Conservation (phyloP, 805 yeast genomes). For the Yarrowia alimentaria region DNA sequence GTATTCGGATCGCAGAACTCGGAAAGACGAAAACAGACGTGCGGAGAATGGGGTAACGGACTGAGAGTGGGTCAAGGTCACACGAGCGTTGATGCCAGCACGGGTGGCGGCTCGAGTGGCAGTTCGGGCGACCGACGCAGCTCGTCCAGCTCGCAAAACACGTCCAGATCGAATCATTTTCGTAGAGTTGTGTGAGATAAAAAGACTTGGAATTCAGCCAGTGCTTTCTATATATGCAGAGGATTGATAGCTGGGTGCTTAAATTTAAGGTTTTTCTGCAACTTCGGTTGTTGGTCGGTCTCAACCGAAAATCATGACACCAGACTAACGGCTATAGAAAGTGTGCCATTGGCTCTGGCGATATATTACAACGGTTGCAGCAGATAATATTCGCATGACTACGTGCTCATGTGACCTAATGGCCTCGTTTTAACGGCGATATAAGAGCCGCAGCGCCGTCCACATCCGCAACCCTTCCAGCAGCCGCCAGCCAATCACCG, state of each 20-base stretch:
- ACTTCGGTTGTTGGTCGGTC: constrained; percentile 26
- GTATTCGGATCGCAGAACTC: constrained; percentile 1
- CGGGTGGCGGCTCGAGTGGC: background rate
- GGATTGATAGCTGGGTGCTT: no score
- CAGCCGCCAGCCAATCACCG: constrained; percentile 5
- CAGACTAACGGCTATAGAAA: background rate
- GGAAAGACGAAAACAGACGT: constrained; percentile 6
- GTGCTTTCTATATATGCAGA: no score
- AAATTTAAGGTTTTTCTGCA: no score
- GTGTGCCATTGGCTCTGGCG: no score
- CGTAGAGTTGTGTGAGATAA: background rate
- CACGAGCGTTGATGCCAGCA: no score
- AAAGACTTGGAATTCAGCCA: no score
- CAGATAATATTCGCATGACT: no score
- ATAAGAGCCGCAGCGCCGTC: no score
- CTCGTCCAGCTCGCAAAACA: constrained; percentile 17
- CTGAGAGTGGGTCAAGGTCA: background rate
- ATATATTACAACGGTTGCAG: no score
- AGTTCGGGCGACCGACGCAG: background rate
- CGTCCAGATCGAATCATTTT: constrained; percentile 14
- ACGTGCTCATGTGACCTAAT: background rate
- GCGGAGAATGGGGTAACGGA: background rate
- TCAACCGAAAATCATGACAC: background rate
- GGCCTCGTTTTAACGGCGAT: no score
- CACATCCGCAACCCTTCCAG: no score